Evolutionary conservation across 805 yeast genomes (phyloP), one percentile per base, ranked within the genome.

Genomic region (Ogataea trehalophila): DNA sequence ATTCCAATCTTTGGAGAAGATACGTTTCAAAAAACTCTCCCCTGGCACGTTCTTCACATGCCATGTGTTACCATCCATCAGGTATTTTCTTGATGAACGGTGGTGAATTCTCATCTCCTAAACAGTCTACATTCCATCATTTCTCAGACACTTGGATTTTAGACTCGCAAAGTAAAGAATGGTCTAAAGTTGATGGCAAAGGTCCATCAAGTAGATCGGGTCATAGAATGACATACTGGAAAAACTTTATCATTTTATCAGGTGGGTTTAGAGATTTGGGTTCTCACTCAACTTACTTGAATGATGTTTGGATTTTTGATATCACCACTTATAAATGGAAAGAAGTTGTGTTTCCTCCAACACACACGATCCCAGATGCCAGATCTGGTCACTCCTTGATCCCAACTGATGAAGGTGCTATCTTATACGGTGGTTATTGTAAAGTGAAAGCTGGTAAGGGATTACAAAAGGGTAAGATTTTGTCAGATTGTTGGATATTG

Each of bases 241-340:
- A 94, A 66, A 91, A 94, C 63, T 91, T 77, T 58, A 77, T 92
- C 42, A 73, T 94, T 16, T 61, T 94, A 57, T 87, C 77, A 58
- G 99, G 99, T 44, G 99, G 99, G 1, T 92, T 94, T 68, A 74
- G 96, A 59, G 99, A 92, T 65, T 72, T 91, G 56, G 95, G 96
- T 14, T 66, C 83, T 13, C 82, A 85, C 38, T 86, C 98, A 0
- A 81, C 95, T 0, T 92, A 92, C 63, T 68, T 90, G 49, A 75
- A 79, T 56, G 99, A 92, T 63, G 66, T 88, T 48, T 92, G 99
- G 99, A 76, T 90, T 5, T 92, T 92, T 69, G 98, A 92, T 66
- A 77, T 91, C 42, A 82, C 91, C 17, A 83, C 82, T 14, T 87
- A 90, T 64, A 91, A 89, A 65, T 92, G 99, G 99, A 77, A 74